phyloP scores from a whole-genome alignment of 176 grass and related monocot species.

The Secale cereale region DNA sequence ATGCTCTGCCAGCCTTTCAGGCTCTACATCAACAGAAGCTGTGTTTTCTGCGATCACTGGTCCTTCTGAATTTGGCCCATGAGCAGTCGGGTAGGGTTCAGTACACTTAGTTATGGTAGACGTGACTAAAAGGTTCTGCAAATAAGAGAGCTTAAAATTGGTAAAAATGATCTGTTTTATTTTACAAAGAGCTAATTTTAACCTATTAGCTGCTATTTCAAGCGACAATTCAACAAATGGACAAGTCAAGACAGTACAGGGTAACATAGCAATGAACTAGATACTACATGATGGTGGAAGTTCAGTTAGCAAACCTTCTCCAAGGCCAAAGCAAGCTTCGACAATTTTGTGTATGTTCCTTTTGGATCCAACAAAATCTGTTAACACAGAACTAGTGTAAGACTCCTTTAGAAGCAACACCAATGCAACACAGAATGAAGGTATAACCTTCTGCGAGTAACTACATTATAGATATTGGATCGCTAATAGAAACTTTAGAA shows the following conservation, averaged over 20 bases:
- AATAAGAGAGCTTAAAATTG: slow-evolving; percentile 26
- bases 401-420: neutral
- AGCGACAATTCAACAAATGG: neutral
- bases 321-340: slow-evolving; percentile 79
- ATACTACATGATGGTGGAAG: neutral
- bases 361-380: slow-evolving; percentile 95
- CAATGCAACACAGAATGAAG: slow-evolving; percentile 13
- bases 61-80: slow-evolving; percentile 27
- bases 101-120: slow-evolving; percentile 72
- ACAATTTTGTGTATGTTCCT: slow-evolving; percentile 75
- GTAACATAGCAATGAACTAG: slow-evolving; percentile 14
- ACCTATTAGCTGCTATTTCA: neutral
- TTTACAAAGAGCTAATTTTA: neutral
- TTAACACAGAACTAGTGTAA: slow-evolving; percentile 31
- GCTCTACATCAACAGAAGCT: slow-evolving; percentile 23
- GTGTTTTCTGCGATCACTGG: slow-evolving; percentile 29
- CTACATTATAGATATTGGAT: neutral
- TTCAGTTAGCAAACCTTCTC: slow-evolving; percentile 79
- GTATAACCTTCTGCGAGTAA: neutral
- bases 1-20: slow-evolving; percentile 23
- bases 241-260: neutral
- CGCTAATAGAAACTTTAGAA: slow-evolving; percentile 15
- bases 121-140: slow-evolving; percentile 89
- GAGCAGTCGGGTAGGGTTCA: slow-evolving; percentile 58
- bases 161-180: neutral